Conservation (phyloP, 2,329 filamentous ascomycete genomes). For the Lecanicillium sp. region DNA sequence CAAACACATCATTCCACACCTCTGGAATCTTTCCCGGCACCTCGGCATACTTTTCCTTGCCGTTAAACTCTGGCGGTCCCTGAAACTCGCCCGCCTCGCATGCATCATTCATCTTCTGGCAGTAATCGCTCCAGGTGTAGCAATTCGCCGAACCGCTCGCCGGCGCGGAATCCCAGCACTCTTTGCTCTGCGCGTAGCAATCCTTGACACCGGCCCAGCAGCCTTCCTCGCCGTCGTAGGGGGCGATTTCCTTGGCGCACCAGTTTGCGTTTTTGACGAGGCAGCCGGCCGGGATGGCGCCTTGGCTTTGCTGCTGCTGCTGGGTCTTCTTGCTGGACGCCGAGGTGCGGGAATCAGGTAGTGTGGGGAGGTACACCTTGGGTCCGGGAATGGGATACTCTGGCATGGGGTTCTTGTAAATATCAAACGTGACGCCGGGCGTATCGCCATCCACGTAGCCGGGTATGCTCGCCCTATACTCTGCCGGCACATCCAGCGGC, state of each 20-base stretch:
- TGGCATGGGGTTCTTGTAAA: slow-evolving; percentile 43
- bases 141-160: slow-evolving; percentile 55
- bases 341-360: not conserved
- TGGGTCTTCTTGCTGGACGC: slow-evolving; percentile 4
- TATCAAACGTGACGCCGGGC: slow-evolving; percentile 54
- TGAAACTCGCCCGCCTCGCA: slow-evolving; percentile 35
- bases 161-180: slow-evolving; percentile 52
- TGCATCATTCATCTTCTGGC: slow-evolving; percentile 35
- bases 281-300: slow-evolving; percentile 46
- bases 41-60: slow-evolving; percentile 23
- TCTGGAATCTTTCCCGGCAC: slow-evolving; percentile 26
- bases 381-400: slow-evolving; percentile 50
- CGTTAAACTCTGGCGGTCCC: slow-evolving; percentile 39
- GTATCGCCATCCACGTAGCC: slow-evolving; percentile 52
- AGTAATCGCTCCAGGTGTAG: slow-evolving; percentile 55
- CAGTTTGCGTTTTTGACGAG: slow-evolving; percentile 64
- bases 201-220: slow-evolving; percentile 52
- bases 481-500: slow-evolving; percentile 37
- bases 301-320: slow-evolving; percentile 25
- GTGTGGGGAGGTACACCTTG: slow-evolving; percentile 33
- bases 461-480: slow-evolving; percentile 54
- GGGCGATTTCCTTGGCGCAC: slow-evolving; percentile 55
- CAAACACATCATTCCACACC: slow-evolving; percentile 18
- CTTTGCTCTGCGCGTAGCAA: slow-evolving; percentile 51
- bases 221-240: slow-evolving; percentile 44